Conservation (phyloP, 257 asterid genomes). For the Primulina tabacum region DNA sequence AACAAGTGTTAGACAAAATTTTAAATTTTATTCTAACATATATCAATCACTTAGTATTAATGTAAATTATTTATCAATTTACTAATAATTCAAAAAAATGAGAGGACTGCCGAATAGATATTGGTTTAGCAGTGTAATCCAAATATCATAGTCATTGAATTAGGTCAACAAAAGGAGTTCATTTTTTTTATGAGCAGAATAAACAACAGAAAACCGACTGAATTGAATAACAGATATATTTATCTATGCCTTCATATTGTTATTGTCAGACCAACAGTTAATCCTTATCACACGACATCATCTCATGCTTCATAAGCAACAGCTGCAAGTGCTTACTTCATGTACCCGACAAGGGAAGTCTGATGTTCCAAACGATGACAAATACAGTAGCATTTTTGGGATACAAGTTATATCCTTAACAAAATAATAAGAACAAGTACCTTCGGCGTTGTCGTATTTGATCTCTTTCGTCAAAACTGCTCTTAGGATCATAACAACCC, state of each 20-base stretch:
- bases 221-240: conserved; percentile 1
- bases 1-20: neutral
- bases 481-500: conserved; percentile 86
- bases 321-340: conserved; percentile 15
- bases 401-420: conserved; percentile 14
- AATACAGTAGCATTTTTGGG: neutral
- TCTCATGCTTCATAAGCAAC: neutral
- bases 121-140: too few relatives aligned
- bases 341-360: conserved; percentile 1
- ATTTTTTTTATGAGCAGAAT: conserved; percentile 15
- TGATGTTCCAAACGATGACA: conserved; percentile 3
- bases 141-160: neutral
- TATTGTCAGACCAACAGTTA: conserved; percentile 14
- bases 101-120: neutral
- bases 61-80: too few relatives aligned
- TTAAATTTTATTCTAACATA: too few relatives aligned
- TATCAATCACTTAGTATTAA: neutral
- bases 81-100: neutral
- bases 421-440: conserved; percentile 35
- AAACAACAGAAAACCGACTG: conserved; percentile 12
- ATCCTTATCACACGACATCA: conserved; percentile 7
- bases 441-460: conserved; percentile 63
- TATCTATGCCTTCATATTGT: conserved; percentile 2
- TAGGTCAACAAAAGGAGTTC: neutral
- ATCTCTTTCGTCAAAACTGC: conserved; percentile 85